Base-by-base conservation (phyloP, 805 yeast species). In the Ascoidea tarda region DNA sequence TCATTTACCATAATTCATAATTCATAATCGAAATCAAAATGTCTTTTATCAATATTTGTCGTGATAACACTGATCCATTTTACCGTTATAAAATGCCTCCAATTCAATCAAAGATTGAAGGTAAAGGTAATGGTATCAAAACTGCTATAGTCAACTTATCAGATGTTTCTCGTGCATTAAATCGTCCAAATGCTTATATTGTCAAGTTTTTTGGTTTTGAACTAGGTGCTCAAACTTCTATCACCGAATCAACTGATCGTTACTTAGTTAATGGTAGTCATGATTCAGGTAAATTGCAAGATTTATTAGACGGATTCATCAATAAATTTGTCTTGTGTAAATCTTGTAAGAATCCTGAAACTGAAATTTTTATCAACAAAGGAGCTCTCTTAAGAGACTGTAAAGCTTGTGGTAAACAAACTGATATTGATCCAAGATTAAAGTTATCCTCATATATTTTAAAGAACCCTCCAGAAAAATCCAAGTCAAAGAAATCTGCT, bases 71-170 rank as follows among this genome's bases (percentile, higher is more conserved):
- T 64, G 99, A 93, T 74, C 97, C 97, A 48, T 93, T 93, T 70
- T 93, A 93, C 81, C 96, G 99, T 75, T 93, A 93, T 72, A 93
- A 93, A 75, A 93, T 93, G 99, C 99, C 99, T 66, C 85, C 95
- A 47, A 84, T 93, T 70, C 95, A 87, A 72, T 87, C 96, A 60
- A 93, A 93, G 77, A 87, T 87, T 59, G 98, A 93, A 74, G 99
- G 99, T 69, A 81, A 96, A 68, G 99, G 99, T 74, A 93, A 93
- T 73, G 99, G 99, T 82, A 93, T 93, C 72, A 90, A 89, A 69
- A 93, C 99, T 31, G 95, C 91, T 52, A 83, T 93, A 53, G 79
- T 88, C 59, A 93, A 93, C 70, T 81, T 88, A 52, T 73, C 85
- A 46, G 98, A 93, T 64, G 96, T 93, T 56, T 95, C 97, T 46